Base-by-base conservation (phyloP, 176 grass and related monocot genomes). In the Elymus sibiricus region DNA sequence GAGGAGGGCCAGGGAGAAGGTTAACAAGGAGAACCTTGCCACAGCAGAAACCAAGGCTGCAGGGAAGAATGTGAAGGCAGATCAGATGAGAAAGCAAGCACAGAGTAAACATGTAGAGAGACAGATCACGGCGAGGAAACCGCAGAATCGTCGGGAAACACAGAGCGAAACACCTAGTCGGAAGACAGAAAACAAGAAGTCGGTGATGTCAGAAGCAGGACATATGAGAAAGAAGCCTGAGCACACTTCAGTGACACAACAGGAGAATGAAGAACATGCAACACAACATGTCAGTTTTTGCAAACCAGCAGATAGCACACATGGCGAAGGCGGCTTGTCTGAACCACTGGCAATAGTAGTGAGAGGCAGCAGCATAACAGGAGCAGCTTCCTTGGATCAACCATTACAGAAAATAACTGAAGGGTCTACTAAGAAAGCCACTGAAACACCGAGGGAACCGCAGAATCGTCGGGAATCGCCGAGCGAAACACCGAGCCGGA, bases 11-110 rank as follows among this genome's bases (percentile, higher is more conserved):
- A 79, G 19, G 4, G 73, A 88, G 22, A 87, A 94, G 80, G 28
- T 85, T 24, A 80, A 82, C 59, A 87, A 87, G 51, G 89, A 83
- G 39, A 86, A 73, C 76, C 64, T 42, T 28, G 64, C 64, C 32
- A 16, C 13, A 70, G 60, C 44, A 69, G 61, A 60, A 83, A 69
- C 12, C 73, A 76, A 83, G 34, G 31, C 22, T 83, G 64, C 34
- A 80, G 60, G 28, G 64, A 85, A 86, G 56, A 83, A 82, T 78
- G 34, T 5, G 13, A 79, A 90, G 6, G 38, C 56, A 56, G 67
- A 87, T 78, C 71, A 83, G 47, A 26, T 68, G 6, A 89, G 16
- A 87, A 32, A 24, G 9, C 79, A 88, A 71, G 17, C 79, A 79
- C 63, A 84, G 9, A 74, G 12, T 74, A 90, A 90, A 21, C 59